Base-by-base conservation (phyloP, 371 early-diverging fungal genomes). In the Mucor plumbeus region DNA sequence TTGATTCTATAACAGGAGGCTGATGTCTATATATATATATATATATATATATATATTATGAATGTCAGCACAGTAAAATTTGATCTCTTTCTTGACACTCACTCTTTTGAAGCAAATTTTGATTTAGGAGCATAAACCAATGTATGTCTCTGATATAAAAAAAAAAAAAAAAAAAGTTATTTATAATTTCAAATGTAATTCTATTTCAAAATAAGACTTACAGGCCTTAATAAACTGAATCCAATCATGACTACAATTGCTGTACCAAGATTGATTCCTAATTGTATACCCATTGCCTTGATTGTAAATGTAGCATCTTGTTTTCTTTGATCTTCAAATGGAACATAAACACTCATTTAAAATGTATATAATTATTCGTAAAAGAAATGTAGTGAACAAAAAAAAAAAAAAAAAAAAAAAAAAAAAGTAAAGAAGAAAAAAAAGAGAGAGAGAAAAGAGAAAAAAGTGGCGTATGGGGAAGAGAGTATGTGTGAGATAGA, bases 21-120 rank as follows among this genome's bases (percentile, higher is more conserved):
- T 84, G 82, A 59, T 88, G 86, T 6, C 91, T 91, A 73, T 43
- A 47, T n/a, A n/a, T n/a, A n/a, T n/a, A n/a, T n/a, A n/a, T n/a
- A n/a, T n/a, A n/a, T n/a, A n/a, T n/a, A n/a, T n/a, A n/a, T n/a
- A n/a, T n/a, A n/a, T 26, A 26, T 26, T 26, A 26, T 26, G 26
- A 26, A 26, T 26, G 26, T 26, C 3, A 26, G 26, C 26, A 26
- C 26, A 26, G 26, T 26, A 26, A 26, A 26, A 26, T 26, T 26
- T 26, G 26, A 21, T 44, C 15, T 4, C 21, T 43, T 43, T 59
- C 21, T 76, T 65, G 82, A 81, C 43, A 6, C 10, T 43, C 26
- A 43, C 83, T 76, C 71, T 63, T 74, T 64, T 7, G 74, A 61
- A 10, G 71, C 72, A 43, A 76, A 73, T 63, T 80, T 77, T 21